A percentile compares a stretch with the other conserved stretches of the same genome.
Conservation (phyloP, 495 filamentous ascomycete species). For the Friedmanniomyces simplex region DNA sequence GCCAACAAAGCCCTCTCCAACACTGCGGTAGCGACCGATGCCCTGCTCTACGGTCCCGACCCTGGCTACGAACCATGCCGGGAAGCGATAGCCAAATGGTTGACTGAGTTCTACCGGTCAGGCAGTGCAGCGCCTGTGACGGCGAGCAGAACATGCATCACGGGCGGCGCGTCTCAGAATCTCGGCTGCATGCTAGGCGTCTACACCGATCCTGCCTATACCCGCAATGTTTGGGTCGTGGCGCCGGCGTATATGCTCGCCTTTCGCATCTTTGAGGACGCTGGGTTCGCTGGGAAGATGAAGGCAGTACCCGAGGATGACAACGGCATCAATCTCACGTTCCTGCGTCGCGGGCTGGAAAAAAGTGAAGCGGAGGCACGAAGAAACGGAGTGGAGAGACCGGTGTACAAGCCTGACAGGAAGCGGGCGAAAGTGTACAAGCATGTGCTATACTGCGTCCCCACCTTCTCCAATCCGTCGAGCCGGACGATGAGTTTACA, state of each 20-base stretch:
- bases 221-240: slow-evolving; percentile 65
- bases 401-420: slow-evolving; percentile 25
- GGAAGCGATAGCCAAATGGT: slow-evolving; percentile 55
- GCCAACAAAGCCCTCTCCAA: slow-evolving; percentile 46
- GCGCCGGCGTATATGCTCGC: slow-evolving; percentile 73
- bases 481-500: slow-evolving; percentile 58
- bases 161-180: slow-evolving; percentile 69
- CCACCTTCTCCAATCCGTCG: slow-evolving; percentile 75
- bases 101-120: slow-evolving; percentile 51
- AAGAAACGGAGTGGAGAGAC: slow-evolving; percentile 22
- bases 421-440: slow-evolving; percentile 57
- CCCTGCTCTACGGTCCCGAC: slow-evolving; percentile 69
- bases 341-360: slow-evolving; percentile 40
- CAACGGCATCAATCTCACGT: slow-evolving; percentile 57
- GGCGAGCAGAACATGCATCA: slow-evolving; percentile 61
- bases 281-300: slow-evolving; percentile 51
- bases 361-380: slow-evolving; percentile 32
- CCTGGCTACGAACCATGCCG: slow-evolving; percentile 58
- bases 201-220: slow-evolving; percentile 69
- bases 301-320: slow-evolving; percentile 62
- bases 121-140: not conserved
- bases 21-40: slow-evolving; percentile 44
- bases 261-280: slow-evolving; percentile 68
- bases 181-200: slow-evolving; percentile 60
- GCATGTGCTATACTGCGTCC: slow-evolving; percentile 74